Evolutionary conservation across 2,329 filamentous ascomycete species (phyloP), one percentile per base, ranked within the genome.

Genomic region (Colletotrichum zoysiae): DNA sequence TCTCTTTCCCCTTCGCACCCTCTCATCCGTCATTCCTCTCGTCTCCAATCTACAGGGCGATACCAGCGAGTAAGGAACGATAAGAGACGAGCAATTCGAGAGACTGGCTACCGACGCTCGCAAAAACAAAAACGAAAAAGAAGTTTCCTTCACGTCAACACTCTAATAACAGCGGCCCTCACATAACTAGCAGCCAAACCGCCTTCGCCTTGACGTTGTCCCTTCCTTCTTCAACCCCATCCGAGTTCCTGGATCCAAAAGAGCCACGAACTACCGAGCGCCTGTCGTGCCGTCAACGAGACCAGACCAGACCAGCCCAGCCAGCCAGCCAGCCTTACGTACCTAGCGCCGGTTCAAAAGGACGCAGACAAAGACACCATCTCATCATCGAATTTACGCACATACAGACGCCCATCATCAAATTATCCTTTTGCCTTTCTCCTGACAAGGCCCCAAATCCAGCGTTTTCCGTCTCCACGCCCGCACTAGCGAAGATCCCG

Each of bases 401-500:
- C 46, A 46, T 50, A 51, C 30, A 35, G 23, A 67, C 56, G 50
- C 56, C n/a, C 62, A 55, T 44, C 64, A 50, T 61, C 50, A 46
- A 38, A 44, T 58, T 40, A 33, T 40, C 51, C 18, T 57, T 26
- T 53, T 46, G 20, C 18, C 20, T 46, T 65, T 53, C 42, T 70
- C 56, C 65, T 55, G 44, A 38, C 30, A 55, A 70, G 70, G 65
- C 70, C 48, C 66, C n/a, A 44, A 26, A 16, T 58, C 66, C 66
- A 50, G 16, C 56, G 33, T 59, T 75, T 65, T 64, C 74, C 74
- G 62, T 61, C 44, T 66, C 58, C 71, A 73, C 75, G 74, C 74
- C 75, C 74, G 74, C 75, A 76, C 75, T 76, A 76, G 69, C 73
- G 74, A 71, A 74, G 69, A 71, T 76, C 71, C 74, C 74, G 73